Evolutionary conservation across 163 green algal genomes (phyloP), one percentile per base, ranked within the genome.

Genomic region (Chloromonas sp.): DNA sequence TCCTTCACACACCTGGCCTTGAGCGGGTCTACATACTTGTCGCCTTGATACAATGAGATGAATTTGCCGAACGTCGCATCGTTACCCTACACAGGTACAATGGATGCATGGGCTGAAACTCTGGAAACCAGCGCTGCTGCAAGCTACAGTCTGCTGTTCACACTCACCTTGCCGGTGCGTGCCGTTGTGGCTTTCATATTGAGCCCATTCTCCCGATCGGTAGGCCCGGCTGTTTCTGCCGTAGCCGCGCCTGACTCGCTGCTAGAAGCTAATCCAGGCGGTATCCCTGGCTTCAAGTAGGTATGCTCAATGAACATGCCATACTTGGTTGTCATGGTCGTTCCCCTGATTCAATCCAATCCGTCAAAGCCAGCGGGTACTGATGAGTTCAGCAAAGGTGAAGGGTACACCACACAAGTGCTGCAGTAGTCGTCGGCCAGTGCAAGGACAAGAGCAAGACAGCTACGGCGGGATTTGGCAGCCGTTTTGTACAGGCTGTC

Each of bases 161-260:
- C 5, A 77, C 60, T 1, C 70, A 91, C 89, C 89, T 93, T 93
- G 58, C 89, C 89, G 2, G 74, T 76, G 60, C 84, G 82, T 0
- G 82, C 84, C 0, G 81, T 62, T 15, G 86, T 87, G 0, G 85
- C 86, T 62, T 91, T 93, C 61, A 93, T 89, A 79, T 87, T 90
- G 0, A 91, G 62, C 0, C 89, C 89, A 66, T 90, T 81, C 60
- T 90, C 87, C 58, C 84, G 66, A n/a, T 85, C 79, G 36, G 1
- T 66, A 1, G 60, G 81, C 57, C 82, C 15, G 0, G 1, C 66
- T 61, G 60, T 82, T 74, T 66, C 71, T 57, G 61, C 1, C 14
- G 74, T 0, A 70, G 80, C 15, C 62, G 13, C 15, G n/a, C 36
- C 60, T 14, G 58, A 2, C 36, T 36, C 36, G 36, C 36, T 36